A percentile compares a stretch with the other conserved stretches of the same genome.
Conservation (phyloP, 305 asterid genomes). For the Plantago coronopus region DNA sequence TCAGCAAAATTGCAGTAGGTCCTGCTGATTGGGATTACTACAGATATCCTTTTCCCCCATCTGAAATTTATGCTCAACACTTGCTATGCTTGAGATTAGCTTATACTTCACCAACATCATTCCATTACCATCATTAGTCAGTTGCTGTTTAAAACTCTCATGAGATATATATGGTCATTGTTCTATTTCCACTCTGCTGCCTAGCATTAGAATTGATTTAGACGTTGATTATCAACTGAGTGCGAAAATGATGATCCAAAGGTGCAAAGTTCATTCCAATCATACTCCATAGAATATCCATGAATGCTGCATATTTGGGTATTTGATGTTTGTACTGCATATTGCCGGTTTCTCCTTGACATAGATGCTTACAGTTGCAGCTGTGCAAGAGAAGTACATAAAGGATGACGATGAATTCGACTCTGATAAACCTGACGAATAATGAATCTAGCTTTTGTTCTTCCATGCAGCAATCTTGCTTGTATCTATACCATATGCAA, state of each 20-base stretch:
- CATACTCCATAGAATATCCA: too few species aligned
- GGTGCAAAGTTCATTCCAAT: too few species aligned
- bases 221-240: too few species aligned
- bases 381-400: conserved; percentile 97
- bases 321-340: too few species aligned
- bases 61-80: not conserved
- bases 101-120: conserved; percentile 7
- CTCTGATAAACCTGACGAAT: conserved; percentile 23
- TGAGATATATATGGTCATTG: too few species aligned
- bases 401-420: conserved; percentile 62
- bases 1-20: conserved; percentile 89
- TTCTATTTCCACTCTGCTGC: too few species aligned
- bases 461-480: not conserved
- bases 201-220: too few species aligned
- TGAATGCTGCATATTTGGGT: too few species aligned
- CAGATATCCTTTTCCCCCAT: conserved; percentile 72
- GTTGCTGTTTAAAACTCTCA: not conserved
- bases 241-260: too few species aligned
- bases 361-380: conserved; percentile 66
- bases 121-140: not conserved
- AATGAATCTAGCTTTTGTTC: conserved; percentile 14
- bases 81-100: not conserved
- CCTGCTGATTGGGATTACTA: conserved; percentile 85
- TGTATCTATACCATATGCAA: too few species aligned
- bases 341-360: conserved; percentile 49